Evolutionary conservation across 2,329 filamentous ascomycete species (phyloP).

Genomic region (Microascus cirrosus): DNA sequence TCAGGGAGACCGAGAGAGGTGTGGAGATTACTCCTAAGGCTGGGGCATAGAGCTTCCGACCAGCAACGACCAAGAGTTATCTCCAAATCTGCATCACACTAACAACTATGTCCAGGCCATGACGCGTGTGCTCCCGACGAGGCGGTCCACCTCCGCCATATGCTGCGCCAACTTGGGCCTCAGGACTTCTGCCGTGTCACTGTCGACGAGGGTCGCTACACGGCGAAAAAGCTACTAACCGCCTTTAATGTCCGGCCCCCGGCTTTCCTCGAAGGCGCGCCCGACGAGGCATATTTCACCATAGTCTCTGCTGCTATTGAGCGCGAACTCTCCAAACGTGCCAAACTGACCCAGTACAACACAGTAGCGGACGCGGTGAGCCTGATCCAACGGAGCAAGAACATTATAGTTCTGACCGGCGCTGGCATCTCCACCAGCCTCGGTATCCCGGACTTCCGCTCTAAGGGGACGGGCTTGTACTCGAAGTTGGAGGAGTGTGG

Average conservation of each 20-base stretch:
- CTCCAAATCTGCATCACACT: neutral
- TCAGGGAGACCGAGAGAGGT: no score
- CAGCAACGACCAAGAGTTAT: neutral
- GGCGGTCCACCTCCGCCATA: constrained; percentile 54
- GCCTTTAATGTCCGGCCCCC: constrained; percentile 74
- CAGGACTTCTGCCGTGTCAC: constrained; percentile 65
- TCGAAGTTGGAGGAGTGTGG: constrained; percentile 71
- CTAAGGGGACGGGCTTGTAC: constrained; percentile 86
- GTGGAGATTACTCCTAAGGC: neutral
- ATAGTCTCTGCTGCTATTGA: constrained; percentile 68
- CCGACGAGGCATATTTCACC: constrained; percentile 62
- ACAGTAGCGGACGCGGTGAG: constrained; percentile 76
- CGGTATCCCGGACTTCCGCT: constrained; percentile 94
- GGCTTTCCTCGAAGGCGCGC: constrained; percentile 54
- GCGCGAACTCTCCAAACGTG: constrained; percentile 70
- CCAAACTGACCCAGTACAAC: constrained; percentile 72
- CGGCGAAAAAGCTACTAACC: constrained; percentile 73
- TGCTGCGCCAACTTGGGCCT: constrained; percentile 67
- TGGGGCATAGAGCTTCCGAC: constrained; percentile 1
- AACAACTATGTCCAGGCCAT: constrained; percentile 19
- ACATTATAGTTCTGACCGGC: constrained; percentile 89
- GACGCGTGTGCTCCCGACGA: constrained; percentile 57
- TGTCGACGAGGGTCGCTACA: constrained; percentile 56
- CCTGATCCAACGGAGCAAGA: constrained; percentile 61
- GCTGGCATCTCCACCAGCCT: constrained; percentile 95